Evolutionary conservation across 768 basidiomycete genomes (phyloP), one percentile per base, ranked within the genome.

Genomic region (Boletus sp.): DNA sequence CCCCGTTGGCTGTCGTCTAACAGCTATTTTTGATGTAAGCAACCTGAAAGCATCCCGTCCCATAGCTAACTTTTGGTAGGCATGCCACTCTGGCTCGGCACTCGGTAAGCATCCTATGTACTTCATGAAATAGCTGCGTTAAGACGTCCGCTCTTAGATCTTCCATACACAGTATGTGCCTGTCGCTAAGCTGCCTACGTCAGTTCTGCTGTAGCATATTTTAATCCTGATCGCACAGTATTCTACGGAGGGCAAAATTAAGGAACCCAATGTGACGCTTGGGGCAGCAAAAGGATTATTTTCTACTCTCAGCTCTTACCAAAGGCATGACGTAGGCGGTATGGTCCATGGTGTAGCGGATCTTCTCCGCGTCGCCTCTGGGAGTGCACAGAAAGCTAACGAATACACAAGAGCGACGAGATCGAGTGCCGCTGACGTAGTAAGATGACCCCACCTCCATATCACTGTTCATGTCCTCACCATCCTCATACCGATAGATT

Each of bases 181-280:
- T 18, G 29, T 52, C 28, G 15, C 48, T 44, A 17, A 45, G 24
- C 30, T 49, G 41, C 17, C 18, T 15, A 4, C 11, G 10, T 9
- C 8, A 15, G 30, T 33, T 49, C 30, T 29, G 14, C 5, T 54
- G 30, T 7, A 18, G 42, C 39, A 35, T 36, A 4, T 18, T 12
- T 42, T 54, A 29, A 53, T 20, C 49, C 14, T 55, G 37, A 51
- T 51, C 46, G 12, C 18, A 35, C 58, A 90, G 85, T 98, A 98
- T 74, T 93, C 93, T 20, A 96, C 94, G 7, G 93, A 98, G 75
- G 94, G 94, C 48, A 94, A 92, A 68, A 75, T 98, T 69, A 97
- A 98, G 72, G 94, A 97, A 69, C 94, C 95, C 35, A 95, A 97
- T 67, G 75, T 94, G 15, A 85, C 86, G 11, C 81, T 86, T 9